These are phyloP conservation scores for Alternaria viburni DNA, from an alignment of 2,329 filamentous ascomycete species.

Conservation along the genomic window DNA sequence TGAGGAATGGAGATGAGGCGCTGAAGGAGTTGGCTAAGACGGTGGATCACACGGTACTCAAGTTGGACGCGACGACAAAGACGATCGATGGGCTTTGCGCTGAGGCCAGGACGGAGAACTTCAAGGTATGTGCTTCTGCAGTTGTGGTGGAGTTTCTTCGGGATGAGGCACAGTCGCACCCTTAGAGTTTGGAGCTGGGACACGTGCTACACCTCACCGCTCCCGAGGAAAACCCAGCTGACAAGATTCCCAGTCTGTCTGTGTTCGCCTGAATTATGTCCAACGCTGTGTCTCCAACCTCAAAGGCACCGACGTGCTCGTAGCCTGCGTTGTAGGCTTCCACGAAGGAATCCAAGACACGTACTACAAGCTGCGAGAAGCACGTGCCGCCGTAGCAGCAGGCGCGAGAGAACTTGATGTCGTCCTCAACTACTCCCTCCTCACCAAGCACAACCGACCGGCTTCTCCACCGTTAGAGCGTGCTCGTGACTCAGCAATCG, in stretches of 20 bases:
- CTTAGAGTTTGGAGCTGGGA: background rate
- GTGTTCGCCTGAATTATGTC: conserved; percentile 63
- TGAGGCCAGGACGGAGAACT: conserved; percentile 58
- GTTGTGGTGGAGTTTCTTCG: background rate
- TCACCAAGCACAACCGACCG: conserved; percentile 45
- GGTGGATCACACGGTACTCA: conserved; percentile 59
- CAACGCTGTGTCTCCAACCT: conserved; percentile 57
- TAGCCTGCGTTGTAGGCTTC: conserved; percentile 66
- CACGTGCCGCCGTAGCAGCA: conserved; percentile 54
- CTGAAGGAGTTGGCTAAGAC: conserved; percentile 43
- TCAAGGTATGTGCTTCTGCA: conserved; percentile 47
- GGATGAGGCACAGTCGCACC: background rate
- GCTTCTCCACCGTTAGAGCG: conserved; percentile 1
- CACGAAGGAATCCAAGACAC: conserved; percentile 64
- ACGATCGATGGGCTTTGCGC: conserved; percentile 62
- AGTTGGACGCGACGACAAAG: conserved; percentile 54
- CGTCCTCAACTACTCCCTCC: conserved; percentile 61
- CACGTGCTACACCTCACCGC: background rate
- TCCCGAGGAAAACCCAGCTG: background rate
- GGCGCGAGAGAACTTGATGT: conserved; percentile 65
- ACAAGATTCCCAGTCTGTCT: conserved; percentile 56
- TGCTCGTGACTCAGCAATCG: conserved; percentile 37
- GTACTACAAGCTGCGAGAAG: conserved; percentile 59
- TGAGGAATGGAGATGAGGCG: conserved; percentile 34
- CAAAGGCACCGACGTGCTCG: conserved; percentile 54